Evolutionary conservation across 2,329 filamentous ascomycete species (phyloP).

Genomic region (Nakataea oryzae): DNA sequence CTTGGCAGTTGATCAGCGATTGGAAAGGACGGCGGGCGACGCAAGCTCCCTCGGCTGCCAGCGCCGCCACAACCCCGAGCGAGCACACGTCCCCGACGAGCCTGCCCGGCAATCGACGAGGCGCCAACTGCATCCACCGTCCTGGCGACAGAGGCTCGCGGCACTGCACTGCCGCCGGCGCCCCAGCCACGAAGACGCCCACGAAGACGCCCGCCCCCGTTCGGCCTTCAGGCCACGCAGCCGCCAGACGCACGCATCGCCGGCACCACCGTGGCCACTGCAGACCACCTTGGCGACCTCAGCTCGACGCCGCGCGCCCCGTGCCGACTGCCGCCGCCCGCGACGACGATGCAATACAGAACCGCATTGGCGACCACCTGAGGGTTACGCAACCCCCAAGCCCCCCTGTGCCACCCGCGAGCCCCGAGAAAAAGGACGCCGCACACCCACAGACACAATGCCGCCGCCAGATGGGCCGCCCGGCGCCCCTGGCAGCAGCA

Average conservation of each 20-base stretch:
- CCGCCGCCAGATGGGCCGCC: conserved; percentile 28
- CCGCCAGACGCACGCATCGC: too few species aligned
- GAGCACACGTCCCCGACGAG: too few species aligned
- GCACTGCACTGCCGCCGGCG: too few species aligned
- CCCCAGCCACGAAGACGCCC: too few species aligned
- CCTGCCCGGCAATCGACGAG: too few species aligned
- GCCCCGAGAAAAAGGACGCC: not conserved
- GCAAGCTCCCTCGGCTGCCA: not conserved
- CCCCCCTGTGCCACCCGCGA: not conserved
- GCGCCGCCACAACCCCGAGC: too few species aligned
- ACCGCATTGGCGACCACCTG: not conserved
- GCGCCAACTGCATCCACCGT: not conserved
- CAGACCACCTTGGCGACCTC: not conserved
- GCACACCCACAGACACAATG: conserved; percentile 22
- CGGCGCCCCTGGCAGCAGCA: conserved; percentile 20
- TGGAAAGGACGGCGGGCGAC: too few species aligned
- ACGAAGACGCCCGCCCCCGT: too few species aligned
- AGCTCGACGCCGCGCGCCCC: not conserved
- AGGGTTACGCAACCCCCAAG: not conserved
- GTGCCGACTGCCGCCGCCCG: not conserved
- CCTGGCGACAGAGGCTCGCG: not conserved
- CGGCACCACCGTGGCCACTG: too few species aligned
- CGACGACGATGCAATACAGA: not conserved
- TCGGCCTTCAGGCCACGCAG: too few species aligned
- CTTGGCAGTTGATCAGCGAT: too few species aligned